Percentiles rank a stretch among this genome's conserved stretches.
Conservation (phyloP, 129 eudicot species). For the Arctium minus region DNA sequence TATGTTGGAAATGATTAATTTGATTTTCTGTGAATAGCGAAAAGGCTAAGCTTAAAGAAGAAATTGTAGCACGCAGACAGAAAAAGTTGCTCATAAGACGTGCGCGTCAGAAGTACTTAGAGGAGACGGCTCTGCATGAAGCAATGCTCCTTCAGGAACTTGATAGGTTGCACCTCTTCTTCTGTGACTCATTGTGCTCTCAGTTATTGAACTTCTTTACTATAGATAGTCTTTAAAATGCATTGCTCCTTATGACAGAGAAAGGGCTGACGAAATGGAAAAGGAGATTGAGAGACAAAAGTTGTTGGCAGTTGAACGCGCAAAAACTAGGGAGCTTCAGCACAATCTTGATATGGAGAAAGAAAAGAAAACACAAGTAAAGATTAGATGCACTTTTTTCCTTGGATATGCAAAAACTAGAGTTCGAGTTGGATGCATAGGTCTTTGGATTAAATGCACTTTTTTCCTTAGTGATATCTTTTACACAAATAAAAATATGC, state of each 20-base stretch:
- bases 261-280: conserved; percentile 73
- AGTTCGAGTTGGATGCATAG: too few species aligned
- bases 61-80: conserved; percentile 77
- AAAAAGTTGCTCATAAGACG: conserved; percentile 62
- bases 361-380: conserved; percentile 92
- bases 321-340: conserved; percentile 85
- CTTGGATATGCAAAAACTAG: neutral
- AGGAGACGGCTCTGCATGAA: conserved; percentile 79
- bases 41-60: conserved; percentile 74
- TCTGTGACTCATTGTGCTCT: neutral
- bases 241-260: conserved; percentile 39
- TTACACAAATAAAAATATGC: neutral
- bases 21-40: conserved; percentile 41
- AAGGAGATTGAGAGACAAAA: conserved; percentile 89
- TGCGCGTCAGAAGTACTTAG: conserved; percentile 70
- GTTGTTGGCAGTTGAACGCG: conserved; percentile 74
- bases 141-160: conserved; percentile 84
- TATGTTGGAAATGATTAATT: neutral
- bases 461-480: neutral
- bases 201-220: neutral
- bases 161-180: conserved; percentile 59
- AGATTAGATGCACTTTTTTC: conserved; percentile 5
- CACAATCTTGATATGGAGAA: conserved; percentile 88
- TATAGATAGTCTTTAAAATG: neutral
- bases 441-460: too few species aligned